A percentile compares a stretch with the other conserved stretches of the same genome.
Conservation (phyloP, 495 filamentous ascomycete species). For the Podospora tetraspora region DNA sequence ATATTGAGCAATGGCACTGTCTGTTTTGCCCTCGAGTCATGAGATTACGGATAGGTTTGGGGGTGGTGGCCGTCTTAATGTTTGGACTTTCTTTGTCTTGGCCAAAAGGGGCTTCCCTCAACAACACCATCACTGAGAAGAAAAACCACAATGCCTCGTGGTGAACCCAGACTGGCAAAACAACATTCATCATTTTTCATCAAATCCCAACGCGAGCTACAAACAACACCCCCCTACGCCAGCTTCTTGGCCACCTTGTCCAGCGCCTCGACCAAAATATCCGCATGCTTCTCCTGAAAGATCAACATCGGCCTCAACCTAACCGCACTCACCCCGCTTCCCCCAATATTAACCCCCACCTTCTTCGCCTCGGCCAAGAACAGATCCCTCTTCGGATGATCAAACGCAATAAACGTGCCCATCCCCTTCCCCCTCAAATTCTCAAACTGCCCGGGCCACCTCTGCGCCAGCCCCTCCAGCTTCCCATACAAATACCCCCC, state of each 20-base stretch:
- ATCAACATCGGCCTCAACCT: slow-evolving; percentile 91
- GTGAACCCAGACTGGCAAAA: background rate
- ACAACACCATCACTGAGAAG: background rate
- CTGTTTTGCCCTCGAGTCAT: background rate
- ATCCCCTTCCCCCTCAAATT: slow-evolving; percentile 91
- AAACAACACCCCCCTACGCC: background rate
- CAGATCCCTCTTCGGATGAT: slow-evolving; percentile 77
- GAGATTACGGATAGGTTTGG: background rate
- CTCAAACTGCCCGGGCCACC: slow-evolving; percentile 76
- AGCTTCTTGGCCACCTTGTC: slow-evolving; percentile 67
- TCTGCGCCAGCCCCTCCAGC: slow-evolving; percentile 61
- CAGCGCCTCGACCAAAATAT: slow-evolving; percentile 48
- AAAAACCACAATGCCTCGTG: background rate
- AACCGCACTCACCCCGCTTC: slow-evolving; percentile 73
- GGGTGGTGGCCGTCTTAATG: background rate
- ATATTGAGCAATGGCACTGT: background rate
- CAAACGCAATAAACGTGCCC: slow-evolving; percentile 97
- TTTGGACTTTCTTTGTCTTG: background rate
- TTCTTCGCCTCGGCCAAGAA: slow-evolving; percentile 78
- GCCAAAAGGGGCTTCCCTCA: background rate
- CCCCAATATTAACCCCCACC: slow-evolving; percentile 89
- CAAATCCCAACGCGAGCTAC: background rate
- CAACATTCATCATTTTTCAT: background rate
- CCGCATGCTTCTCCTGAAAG: slow-evolving; percentile 89
- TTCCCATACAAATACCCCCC: slow-evolving; percentile 78